Evolutionary conservation across 768 basidiomycete species (phyloP).

Genomic region (Lentinula sp.): DNA sequence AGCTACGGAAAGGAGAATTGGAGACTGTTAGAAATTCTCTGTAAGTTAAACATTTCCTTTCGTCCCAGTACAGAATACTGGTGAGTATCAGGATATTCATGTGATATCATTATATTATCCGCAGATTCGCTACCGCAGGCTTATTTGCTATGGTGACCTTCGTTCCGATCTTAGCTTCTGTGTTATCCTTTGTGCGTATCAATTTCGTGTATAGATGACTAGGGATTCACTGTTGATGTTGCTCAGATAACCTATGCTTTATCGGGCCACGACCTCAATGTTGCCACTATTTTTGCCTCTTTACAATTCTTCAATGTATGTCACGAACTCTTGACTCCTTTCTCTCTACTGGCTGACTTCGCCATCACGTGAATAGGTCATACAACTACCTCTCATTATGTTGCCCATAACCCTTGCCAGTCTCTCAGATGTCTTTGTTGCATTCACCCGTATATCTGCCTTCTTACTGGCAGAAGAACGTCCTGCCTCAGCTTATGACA

Average conservation of each 20-base stretch:
- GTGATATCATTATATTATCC: neutral
- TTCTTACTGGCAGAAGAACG: constrained; percentile 54
- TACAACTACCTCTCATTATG: constrained; percentile 51
- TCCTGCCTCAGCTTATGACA: constrained; percentile 29
- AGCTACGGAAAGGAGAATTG: constrained; percentile 14
- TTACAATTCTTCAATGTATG: constrained; percentile 25
- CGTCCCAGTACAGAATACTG: too few relatives aligned
- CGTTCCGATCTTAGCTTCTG: constrained; percentile 28
- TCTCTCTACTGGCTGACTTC: neutral
- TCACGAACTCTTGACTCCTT: neutral
- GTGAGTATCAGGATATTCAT: neutral
- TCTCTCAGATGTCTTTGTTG: constrained; percentile 44
- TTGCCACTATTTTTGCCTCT: constrained; percentile 38
- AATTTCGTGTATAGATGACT: constrained; percentile 22
- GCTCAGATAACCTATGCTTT: constrained; percentile 28
- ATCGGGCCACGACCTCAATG: constrained; percentile 32
- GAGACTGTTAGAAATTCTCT: constrained; percentile 12
- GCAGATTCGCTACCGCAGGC: constrained; percentile 1
- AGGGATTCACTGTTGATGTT: neutral
- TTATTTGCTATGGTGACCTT: constrained; percentile 17
- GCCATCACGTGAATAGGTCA: constrained; percentile 30
- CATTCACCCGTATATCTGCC: constrained; percentile 38
- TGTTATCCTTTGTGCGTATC: constrained; percentile 29
- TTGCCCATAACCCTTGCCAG: constrained; percentile 48
- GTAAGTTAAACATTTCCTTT: constrained; percentile 10